Conservation (phyloP, 148 eudicot species). For the Selenicereus undatus region DNA sequence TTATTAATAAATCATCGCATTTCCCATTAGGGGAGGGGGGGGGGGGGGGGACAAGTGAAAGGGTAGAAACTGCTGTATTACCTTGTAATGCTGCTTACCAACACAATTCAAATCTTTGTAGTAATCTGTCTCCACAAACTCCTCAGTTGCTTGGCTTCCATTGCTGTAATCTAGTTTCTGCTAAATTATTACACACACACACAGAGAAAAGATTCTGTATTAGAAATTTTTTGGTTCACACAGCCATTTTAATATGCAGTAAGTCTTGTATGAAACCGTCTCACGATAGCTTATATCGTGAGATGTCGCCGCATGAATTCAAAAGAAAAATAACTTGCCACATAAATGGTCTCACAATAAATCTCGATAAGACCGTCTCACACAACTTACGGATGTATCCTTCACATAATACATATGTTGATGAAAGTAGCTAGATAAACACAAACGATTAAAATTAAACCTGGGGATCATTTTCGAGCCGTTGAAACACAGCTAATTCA, state of each 20-base stretch:
- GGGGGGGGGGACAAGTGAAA: background rate
- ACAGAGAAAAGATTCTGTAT: too few relatives aligned
- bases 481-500: slow-evolving; percentile 53
- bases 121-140: slow-evolving; percentile 91
- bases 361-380: too few relatives aligned
- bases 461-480: slow-evolving; percentile 49
- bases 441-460: slow-evolving; percentile 1
- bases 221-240: background rate
- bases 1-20: too few relatives aligned
- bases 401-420: background rate
- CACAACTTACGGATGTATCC: background rate
- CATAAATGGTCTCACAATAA: too few relatives aligned
- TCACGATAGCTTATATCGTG: too few relatives aligned
- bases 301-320: too few relatives aligned
- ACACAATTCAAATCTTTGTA: slow-evolving; percentile 77
- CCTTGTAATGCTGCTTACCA: slow-evolving; percentile 91
- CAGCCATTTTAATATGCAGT: background rate
- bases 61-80: slow-evolving; percentile 20
- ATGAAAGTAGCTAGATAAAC: background rate
- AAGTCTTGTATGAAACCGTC: too few relatives aligned
- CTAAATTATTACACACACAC: background rate
- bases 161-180: slow-evolving; percentile 54
- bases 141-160: slow-evolving; percentile 51
- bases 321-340: too few relatives aligned
- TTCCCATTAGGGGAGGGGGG: too few relatives aligned